Conservation (phyloP, 495 filamentous ascomycete species). For the Neurospora terricola region DNA sequence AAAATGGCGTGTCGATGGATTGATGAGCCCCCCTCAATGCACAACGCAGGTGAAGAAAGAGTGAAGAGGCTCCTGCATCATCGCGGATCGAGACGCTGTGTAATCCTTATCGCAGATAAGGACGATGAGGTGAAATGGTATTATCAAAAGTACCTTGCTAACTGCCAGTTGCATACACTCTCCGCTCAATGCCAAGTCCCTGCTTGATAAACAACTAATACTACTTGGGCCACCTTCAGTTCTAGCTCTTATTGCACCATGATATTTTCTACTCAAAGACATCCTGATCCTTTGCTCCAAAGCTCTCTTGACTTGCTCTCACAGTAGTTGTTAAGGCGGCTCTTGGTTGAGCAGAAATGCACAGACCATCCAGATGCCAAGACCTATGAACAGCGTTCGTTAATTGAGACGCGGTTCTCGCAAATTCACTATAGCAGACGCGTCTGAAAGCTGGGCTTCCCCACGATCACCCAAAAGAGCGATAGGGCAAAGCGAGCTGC, state of each 20-base stretch:
- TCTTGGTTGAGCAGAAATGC: neutral
- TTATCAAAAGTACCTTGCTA: neutral
- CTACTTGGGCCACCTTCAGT: too few relatives aligned
- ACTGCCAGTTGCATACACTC: neutral
- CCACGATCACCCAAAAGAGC: neutral
- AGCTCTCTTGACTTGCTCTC: neutral
- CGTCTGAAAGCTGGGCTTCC: neutral
- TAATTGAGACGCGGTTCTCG: conserved; percentile 2
- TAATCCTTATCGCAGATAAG: neutral
- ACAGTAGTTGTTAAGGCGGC: neutral
- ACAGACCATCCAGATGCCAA: neutral
- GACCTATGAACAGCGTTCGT: neutral
- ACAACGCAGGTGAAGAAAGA: neutral
- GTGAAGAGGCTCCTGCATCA: neutral
- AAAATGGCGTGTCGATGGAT: neutral
- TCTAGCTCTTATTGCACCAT: too few relatives aligned
- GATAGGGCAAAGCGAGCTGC: neutral
- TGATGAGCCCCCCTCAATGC: neutral
- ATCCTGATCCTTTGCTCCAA: neutral
- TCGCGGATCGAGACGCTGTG: too few relatives aligned
- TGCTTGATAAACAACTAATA: neutral
- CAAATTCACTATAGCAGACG: conserved; percentile 2
- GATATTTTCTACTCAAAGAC: too few relatives aligned
- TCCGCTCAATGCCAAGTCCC: neutral
- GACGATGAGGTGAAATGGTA: neutral